Percentiles rank a stretch among this genome's conserved stretches.
These are phyloP conservation scores for Hanseniaspora jakobsenii DNA, from an alignment of 805 yeast species.

Conservation along the genomic window DNA sequence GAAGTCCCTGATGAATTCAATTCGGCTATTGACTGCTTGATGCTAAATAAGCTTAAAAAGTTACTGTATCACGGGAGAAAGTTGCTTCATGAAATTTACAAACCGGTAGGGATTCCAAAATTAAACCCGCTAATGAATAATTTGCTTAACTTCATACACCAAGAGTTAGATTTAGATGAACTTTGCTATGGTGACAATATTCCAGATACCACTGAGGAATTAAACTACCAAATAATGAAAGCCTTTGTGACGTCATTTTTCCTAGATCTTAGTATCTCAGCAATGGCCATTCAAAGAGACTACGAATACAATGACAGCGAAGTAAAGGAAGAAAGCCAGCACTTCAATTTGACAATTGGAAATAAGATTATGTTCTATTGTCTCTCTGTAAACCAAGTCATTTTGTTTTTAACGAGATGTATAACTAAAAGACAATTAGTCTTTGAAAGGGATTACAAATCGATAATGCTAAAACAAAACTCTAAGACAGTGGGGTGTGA, in stretches of 20 bases:
- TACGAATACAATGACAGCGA: not conserved
- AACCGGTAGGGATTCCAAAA: slow-evolving; percentile 10
- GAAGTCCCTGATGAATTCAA: not conserved
- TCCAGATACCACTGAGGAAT: not conserved
- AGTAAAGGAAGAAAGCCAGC: not conserved
- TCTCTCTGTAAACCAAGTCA: slow-evolving; percentile 2
- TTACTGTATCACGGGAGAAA: slow-evolving; percentile 11
- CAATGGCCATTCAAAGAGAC: slow-evolving; percentile 7
- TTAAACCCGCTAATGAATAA: not conserved
- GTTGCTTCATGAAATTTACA: slow-evolving; percentile 2
- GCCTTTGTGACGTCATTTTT: slow-evolving; percentile 8
- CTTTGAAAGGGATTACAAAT: slow-evolving; percentile 6
- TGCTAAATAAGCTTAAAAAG: not conserved
- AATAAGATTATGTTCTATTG: slow-evolving; percentile 9
- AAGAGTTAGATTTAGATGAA: slow-evolving; percentile 4
- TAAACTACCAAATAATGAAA: not conserved
- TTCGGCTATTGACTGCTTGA: not conserved
- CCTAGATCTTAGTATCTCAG: slow-evolving; percentile 1
- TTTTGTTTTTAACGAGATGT: slow-evolving; percentile 7
- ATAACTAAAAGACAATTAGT: not conserved
- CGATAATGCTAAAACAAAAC: not conserved
- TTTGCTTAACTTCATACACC: not conserved
- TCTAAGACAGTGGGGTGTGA: slow-evolving; percentile 8
- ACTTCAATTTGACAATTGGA: not conserved
- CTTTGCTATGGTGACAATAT: slow-evolving; percentile 9